phyloP scores from a whole-genome alignment of 805 yeast genomes.

The Myxozyma mucilagina region DNA sequence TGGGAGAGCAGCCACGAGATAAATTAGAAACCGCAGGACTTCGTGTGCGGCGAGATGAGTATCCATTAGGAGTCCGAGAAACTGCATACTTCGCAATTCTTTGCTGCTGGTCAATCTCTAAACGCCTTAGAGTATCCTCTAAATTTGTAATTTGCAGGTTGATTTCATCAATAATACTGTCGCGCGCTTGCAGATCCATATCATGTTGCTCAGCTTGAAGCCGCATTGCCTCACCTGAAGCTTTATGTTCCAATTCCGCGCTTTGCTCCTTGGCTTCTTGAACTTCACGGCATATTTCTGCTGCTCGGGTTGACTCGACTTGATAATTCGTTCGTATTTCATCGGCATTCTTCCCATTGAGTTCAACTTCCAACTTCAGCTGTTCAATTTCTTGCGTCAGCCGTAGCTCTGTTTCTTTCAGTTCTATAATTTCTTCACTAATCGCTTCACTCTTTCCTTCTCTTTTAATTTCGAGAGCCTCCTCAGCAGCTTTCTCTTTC shows the following conservation, averaged over 20 bases:
- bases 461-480: neutral
- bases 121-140: constrained; percentile 38
- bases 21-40: constrained; percentile 17
- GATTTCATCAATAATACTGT: constrained; percentile 36
- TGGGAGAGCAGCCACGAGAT: constrained; percentile 20
- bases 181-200: constrained; percentile 38
- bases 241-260: constrained; percentile 27
- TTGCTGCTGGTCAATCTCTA: constrained; percentile 30
- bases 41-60: constrained; percentile 18
- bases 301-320: constrained; percentile 38
- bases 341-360: constrained; percentile 56
- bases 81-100: constrained; percentile 26
- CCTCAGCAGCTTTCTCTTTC: constrained; percentile 6
- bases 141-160: constrained; percentile 35
- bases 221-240: constrained; percentile 36
- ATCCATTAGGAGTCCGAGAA: constrained; percentile 17
- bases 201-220: constrained; percentile 37
- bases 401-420: constrained; percentile 47
- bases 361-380: constrained; percentile 47
- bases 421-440: constrained; percentile 38
- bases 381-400: constrained; percentile 45
- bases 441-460: constrained; percentile 18
- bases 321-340: constrained; percentile 48
- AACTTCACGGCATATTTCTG: constrained; percentile 39
- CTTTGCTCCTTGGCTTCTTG: constrained; percentile 36